phyloP scores from a whole-genome alignment of 768 basidiomycete genomes.

The Pleurotus pulmonarius region DNA sequence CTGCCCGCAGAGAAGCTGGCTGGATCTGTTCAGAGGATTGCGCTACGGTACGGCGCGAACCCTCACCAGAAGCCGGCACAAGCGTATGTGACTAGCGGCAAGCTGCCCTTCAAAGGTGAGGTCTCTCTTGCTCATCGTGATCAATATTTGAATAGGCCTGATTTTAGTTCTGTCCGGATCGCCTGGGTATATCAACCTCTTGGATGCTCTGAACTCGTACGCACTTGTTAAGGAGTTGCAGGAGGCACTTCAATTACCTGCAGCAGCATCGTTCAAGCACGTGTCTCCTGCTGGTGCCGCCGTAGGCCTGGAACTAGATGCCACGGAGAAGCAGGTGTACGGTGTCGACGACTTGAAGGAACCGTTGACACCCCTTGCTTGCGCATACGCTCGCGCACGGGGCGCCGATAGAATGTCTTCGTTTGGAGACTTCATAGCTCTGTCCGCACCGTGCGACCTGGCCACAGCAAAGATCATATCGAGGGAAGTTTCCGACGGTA shows the following conservation, averaged over 20 bases:
- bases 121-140: not conserved
- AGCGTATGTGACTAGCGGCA: constrained; percentile 85
- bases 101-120: constrained; percentile 90
- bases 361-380: constrained; percentile 81
- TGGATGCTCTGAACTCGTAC: constrained; percentile 96
- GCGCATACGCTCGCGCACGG: constrained; percentile 93
- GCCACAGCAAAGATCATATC: constrained; percentile 96
- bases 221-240: constrained; percentile 93
- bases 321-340: constrained; percentile 89
- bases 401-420: constrained; percentile 99
- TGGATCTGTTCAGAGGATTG: constrained; percentile 75
- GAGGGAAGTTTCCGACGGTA: constrained; percentile 97
- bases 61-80: constrained; percentile 99
- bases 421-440: constrained; percentile 97
- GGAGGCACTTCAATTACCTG: constrained; percentile 82
- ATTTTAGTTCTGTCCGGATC: constrained; percentile 80
- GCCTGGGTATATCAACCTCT: constrained; percentile 97
- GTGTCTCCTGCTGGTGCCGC: constrained; percentile 98
- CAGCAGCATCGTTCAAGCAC: constrained; percentile 99
- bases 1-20: constrained; percentile 56
- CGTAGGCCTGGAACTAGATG: constrained; percentile 79
- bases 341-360: constrained; percentile 95
- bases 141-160: not conserved
- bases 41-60: constrained; percentile 93
- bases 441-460: constrained; percentile 89